Evolutionary conservation across 2,329 filamentous ascomycete genomes (phyloP).

Genomic region (Aspergillus cejpii): DNA sequence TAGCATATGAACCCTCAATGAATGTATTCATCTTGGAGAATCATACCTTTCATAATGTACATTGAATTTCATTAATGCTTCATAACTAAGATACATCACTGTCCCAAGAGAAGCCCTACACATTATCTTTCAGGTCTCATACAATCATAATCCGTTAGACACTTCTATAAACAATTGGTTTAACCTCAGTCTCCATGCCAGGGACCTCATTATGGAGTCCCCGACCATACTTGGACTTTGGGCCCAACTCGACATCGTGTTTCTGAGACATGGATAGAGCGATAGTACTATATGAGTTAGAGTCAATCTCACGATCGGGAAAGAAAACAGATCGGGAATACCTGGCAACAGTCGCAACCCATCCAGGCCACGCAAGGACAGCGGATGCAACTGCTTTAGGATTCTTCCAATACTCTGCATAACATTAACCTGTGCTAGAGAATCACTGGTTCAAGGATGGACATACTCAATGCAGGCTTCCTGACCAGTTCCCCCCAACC

Average conservation of each 20-base stretch:
- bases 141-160: no score
- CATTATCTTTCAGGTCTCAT: no score
- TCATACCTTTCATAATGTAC: no score
- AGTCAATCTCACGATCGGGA: not conserved
- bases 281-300: constrained; percentile 7
- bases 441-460: not conserved
- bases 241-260: constrained; percentile 26
- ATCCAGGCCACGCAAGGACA: constrained; percentile 50
- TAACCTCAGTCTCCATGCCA: not conserved
- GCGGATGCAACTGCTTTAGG: constrained; percentile 46
- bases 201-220: not conserved
- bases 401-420: constrained; percentile 43
- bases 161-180: not conserved
- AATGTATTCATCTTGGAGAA: no score
- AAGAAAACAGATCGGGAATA: constrained; percentile 19
- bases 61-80: no score
- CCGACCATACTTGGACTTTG: constrained; percentile 9
- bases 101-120: no score
- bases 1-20: no score
- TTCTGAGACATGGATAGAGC: constrained; percentile 32
- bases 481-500: constrained; percentile 28
- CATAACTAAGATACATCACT: no score
- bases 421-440: not conserved
- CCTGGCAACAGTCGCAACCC: constrained; percentile 43
- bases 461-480: constrained; percentile 29